phyloP scores from a whole-genome alignment of 768 basidiomycete species.

The Naganishia vaughanmartiniae region DNA sequence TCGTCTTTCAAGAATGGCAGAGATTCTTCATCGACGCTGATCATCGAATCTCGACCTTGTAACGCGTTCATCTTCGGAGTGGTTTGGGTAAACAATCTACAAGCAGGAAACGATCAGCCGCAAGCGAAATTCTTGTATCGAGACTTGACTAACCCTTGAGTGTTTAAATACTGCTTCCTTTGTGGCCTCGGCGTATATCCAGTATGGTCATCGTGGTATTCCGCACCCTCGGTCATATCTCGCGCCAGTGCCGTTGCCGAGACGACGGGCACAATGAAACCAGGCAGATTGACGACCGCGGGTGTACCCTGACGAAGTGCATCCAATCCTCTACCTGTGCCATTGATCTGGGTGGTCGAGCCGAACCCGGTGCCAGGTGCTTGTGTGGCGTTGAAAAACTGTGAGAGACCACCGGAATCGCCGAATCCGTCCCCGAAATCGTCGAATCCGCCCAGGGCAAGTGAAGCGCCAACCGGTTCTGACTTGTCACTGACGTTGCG shows the following conservation, averaged over 20 bases:
- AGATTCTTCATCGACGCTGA: constrained; percentile 15
- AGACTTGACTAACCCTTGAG: constrained; percentile 10
- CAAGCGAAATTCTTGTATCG: not conserved
- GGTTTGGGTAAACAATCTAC: constrained; percentile 17
- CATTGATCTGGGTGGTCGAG: not conserved
- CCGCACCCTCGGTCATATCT: not conserved
- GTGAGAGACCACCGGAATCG: constrained; percentile 20
- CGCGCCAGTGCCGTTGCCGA: constrained; percentile 8
- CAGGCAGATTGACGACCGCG: not conserved
- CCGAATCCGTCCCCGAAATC: constrained; percentile 18
- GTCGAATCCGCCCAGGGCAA: constrained; percentile 10
- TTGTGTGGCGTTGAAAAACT: constrained; percentile 28
- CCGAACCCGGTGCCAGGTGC: constrained; percentile 3
- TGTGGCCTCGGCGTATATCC: constrained; percentile 17
- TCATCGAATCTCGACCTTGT: constrained; percentile 14
- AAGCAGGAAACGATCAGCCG: not conserved
- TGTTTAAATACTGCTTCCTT: constrained; percentile 17
- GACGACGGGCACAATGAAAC: constrained; percentile 5
- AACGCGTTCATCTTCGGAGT: constrained; percentile 11
- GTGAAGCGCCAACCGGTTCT: not conserved
- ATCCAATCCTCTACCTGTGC: constrained; percentile 8
- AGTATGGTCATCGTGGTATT: constrained; percentile 1
- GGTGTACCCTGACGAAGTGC: constrained; percentile 17
- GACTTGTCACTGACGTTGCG: not conserved
- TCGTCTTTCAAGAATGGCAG: not conserved